These are phyloP conservation scores for Kwoniella pini DNA, from an alignment of 768 basidiomycete genomes.

Conservation along the genomic window DNA sequence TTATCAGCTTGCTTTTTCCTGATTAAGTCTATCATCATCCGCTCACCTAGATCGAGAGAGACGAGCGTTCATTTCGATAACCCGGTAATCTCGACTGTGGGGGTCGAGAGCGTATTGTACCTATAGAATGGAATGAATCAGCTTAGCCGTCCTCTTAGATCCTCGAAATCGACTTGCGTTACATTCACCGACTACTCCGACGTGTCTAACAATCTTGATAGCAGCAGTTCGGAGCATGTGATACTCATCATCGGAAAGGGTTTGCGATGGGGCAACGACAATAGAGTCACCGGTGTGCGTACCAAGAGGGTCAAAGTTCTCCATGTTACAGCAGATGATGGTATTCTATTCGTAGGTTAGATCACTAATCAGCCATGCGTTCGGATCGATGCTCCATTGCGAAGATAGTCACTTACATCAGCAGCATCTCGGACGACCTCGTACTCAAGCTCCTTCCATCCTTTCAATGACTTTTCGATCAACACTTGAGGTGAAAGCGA, in stretches of 20 bases:
- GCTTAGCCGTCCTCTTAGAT: not conserved
- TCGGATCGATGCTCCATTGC: not conserved
- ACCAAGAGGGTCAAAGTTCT: conserved; percentile 98
- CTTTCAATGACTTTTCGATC: conserved; percentile 97
- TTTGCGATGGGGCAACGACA: conserved; percentile 97
- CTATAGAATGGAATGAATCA: conserved; percentile 12
- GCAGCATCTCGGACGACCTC: conserved; percentile 98
- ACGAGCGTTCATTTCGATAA: conserved; percentile 97
- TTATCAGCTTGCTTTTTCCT: conserved; percentile 1
- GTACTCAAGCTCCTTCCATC: conserved; percentile 99
- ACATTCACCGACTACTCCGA: conserved; percentile 56
- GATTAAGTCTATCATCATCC: not conserved
- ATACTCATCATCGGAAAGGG: conserved; percentile 94
- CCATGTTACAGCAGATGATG: conserved; percentile 83
- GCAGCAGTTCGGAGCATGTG: conserved; percentile 98
- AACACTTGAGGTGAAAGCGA: conserved; percentile 91
- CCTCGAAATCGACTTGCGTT: conserved; percentile 38
- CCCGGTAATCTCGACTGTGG: conserved; percentile 86
- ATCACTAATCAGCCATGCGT: no score
- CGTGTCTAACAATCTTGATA: conserved; percentile 81
- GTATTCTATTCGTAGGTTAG: conserved; percentile 80
- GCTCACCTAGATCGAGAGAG: conserved; percentile 68
- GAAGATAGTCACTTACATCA: conserved; percentile 65
- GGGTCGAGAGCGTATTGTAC: conserved; percentile 99
- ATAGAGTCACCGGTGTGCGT: conserved; percentile 99